phyloP scores from a whole-genome alignment of 805 yeast species.

The Hanseniaspora opuntiae region DNA sequence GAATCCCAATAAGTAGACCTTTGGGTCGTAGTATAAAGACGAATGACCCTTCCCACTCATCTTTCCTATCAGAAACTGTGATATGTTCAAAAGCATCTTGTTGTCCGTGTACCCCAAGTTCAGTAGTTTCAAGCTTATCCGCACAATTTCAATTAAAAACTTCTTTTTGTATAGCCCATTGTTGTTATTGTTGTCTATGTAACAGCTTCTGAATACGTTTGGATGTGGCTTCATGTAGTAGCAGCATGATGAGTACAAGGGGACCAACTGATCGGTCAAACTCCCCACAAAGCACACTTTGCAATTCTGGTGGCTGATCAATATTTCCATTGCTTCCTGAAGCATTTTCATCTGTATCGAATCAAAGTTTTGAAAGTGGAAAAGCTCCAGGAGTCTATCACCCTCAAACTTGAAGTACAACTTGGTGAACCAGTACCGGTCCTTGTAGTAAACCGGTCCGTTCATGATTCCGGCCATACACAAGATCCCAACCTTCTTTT shows the following conservation, averaged over 20 bases:
- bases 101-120: conserved; percentile 75
- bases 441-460: conserved; percentile 86
- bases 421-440: conserved; percentile 66
- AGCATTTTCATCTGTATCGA: conserved; percentile 61
- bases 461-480: conserved; percentile 94
- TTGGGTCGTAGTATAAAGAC: conserved; percentile 66
- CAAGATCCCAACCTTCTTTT: conserved; percentile 49
- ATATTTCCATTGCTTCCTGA: conserved; percentile 48
- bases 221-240: conserved; percentile 67
- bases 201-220: conserved; percentile 75
- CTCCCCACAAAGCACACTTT: conserved; percentile 78
- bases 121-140: conserved; percentile 57
- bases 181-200: conserved; percentile 40
- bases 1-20: conserved; percentile 71
- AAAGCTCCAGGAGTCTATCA: conserved; percentile 72
- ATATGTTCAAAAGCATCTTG: conserved; percentile 72
- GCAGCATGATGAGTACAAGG: conserved; percentile 69
- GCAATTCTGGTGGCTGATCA: conserved; percentile 50
- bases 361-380: conserved; percentile 70
- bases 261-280: conserved; percentile 86
- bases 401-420: conserved; percentile 86
- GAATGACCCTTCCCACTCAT: conserved; percentile 94
- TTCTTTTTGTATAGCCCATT: conserved; percentile 64
- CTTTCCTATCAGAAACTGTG: conserved; percentile 71
- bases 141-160: conserved; percentile 62